phyloP scores from a whole-genome alignment of 2,329 filamentous ascomycete species.

The Calonectria pseudoturangicola region DNA sequence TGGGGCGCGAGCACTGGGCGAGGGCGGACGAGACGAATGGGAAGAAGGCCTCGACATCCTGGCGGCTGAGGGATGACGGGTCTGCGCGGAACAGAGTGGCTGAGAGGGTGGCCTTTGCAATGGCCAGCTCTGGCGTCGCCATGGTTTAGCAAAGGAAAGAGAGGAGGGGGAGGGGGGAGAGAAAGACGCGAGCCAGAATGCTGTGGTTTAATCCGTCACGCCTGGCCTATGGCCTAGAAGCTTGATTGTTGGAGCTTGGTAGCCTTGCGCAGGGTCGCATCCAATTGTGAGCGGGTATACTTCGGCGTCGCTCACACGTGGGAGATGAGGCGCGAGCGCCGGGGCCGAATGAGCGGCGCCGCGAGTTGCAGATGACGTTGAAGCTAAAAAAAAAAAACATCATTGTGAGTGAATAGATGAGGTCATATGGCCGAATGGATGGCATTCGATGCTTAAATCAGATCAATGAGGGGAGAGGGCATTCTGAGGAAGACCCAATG shows the following conservation, averaged over 20 bases:
- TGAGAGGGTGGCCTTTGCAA: conserved; percentile 86
- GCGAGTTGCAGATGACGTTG: conserved; percentile 25
- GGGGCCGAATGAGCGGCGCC: conserved; percentile 17
- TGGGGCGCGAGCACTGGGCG: conserved; percentile 83
- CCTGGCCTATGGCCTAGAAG: conserved; percentile 12
- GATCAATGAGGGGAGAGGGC: too few relatives aligned
- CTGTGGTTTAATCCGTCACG: conserved; percentile 22
- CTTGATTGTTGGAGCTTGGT: conserved; percentile 24
- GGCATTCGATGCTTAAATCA: background rate
- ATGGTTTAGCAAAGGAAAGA: conserved; percentile 61
- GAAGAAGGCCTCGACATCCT: conserved; percentile 82
- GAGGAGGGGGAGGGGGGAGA: conserved; percentile 13
- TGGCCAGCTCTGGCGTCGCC: conserved; percentile 82
- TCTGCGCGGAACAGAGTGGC: conserved; percentile 84
- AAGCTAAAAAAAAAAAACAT: conserved; percentile 1
- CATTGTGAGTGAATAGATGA: background rate
- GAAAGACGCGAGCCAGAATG: conserved; percentile 2
- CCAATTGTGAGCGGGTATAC: conserved; percentile 30
- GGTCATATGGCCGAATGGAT: background rate
- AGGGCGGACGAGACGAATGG: conserved; percentile 78
- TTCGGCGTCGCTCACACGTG: conserved; percentile 29
- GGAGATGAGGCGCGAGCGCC: conserved; percentile 18
- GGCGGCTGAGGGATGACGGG: conserved; percentile 80
- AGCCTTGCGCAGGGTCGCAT: conserved; percentile 22
- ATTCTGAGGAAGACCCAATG: background rate